phyloP scores from a whole-genome alignment of 108 stramenopile species.

The Ochromonas danica region DNA sequence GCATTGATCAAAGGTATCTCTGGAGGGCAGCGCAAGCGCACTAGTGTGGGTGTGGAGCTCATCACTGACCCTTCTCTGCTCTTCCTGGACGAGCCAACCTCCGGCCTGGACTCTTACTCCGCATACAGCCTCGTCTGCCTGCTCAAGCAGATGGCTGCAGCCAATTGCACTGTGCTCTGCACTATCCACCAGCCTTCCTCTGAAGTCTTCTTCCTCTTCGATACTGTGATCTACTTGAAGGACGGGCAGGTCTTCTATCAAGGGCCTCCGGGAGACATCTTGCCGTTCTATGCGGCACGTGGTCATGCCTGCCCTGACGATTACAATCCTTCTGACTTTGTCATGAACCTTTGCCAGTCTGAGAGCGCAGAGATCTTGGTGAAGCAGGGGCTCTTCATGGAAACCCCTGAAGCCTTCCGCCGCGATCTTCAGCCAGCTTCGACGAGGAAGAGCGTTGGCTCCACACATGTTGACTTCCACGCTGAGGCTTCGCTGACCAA shows the following conservation, averaged over 20 bases:
- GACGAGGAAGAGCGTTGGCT: neutral
- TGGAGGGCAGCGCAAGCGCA: constrained; percentile 29
- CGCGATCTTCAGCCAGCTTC: neutral
- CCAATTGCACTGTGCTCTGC: constrained; percentile 62
- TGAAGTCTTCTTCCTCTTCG: constrained; percentile 64
- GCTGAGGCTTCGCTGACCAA: neutral
- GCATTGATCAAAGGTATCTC: constrained; percentile 35
- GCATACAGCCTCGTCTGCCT: constrained; percentile 8
- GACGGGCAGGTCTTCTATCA: constrained; percentile 27
- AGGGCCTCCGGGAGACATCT: neutral
- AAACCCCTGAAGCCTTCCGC: neutral
- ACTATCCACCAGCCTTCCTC: constrained; percentile 78
- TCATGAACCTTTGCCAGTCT: neutral
- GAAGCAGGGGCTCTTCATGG: neutral
- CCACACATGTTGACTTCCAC: neutral
- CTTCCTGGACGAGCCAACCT: constrained; percentile 28
- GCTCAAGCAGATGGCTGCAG: constrained; percentile 28
- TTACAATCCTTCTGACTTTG: constrained; percentile 38
- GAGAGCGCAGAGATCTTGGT: neutral
- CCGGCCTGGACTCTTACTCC: constrained; percentile 28
- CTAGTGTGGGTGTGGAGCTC: constrained; percentile 32
- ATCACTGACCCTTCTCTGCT: constrained; percentile 21
- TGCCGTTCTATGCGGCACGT: neutral
- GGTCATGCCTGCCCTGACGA: constrained; percentile 26
- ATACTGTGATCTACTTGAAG: constrained; percentile 61